Evolutionary conservation across 345 rosid genomes (phyloP).

Genomic region (Euphorbia tirucalli): DNA sequence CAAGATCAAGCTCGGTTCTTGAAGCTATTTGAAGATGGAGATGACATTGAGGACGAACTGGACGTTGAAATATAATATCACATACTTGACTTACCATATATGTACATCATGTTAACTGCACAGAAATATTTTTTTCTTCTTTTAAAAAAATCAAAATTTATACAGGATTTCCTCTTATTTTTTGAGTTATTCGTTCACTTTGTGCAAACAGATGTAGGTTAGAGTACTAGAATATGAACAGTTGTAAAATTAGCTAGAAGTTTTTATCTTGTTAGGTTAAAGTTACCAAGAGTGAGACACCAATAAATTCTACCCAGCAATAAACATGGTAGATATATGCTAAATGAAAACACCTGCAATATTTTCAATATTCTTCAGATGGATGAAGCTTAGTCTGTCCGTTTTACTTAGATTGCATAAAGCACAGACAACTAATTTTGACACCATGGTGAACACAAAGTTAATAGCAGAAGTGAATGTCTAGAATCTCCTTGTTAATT

Average conservation of each 20-base stretch:
- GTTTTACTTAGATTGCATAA: background rate
- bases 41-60: constrained; percentile 79
- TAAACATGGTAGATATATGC: too few relatives aligned
- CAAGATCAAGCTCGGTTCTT: constrained; percentile 88
- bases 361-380: background rate
- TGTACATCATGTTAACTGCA: constrained; percentile 35
- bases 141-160: background rate
- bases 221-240: background rate
- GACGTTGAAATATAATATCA: constrained; percentile 41
- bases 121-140: constrained; percentile 32
- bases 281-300: background rate
- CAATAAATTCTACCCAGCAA: background rate
- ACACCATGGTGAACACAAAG: background rate
- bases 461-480: background rate
- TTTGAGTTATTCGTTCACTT: background rate
- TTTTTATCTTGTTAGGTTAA: background rate
- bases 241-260: background rate
- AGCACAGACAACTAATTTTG: too few relatives aligned
- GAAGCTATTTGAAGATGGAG: constrained; percentile 87
- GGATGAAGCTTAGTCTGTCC: background rate
- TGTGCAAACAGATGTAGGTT: background rate
- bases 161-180: background rate
- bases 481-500: background rate
- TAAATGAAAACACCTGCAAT: background rate
- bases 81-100: constrained; percentile 7